phyloP scores from a whole-genome alignment of 75 land plant species.

The Isoetes taiwanensis region DNA sequence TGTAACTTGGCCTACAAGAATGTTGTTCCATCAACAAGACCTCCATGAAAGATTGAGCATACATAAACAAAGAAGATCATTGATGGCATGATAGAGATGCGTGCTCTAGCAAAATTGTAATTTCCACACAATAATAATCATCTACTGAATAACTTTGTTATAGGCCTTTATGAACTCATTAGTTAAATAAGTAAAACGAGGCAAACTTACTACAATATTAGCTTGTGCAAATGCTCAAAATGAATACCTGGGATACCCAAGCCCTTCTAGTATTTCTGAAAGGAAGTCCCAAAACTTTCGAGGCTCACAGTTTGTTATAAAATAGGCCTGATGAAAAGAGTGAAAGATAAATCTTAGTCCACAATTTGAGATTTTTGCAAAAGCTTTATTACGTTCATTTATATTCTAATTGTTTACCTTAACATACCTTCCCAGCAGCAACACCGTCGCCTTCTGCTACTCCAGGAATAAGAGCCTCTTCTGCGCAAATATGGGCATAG shows the following conservation, averaged over 20 bases:
- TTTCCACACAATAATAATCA: background rate
- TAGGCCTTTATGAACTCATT: background rate
- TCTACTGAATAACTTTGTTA: background rate
- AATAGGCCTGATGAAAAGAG: slow-evolving; percentile 48
- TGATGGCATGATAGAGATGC: too few species aligned
- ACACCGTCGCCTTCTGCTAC: slow-evolving; percentile 20
- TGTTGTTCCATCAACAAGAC: background rate
- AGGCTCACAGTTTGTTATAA: slow-evolving; percentile 82
- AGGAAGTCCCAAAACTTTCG: slow-evolving; percentile 87
- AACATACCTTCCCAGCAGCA: slow-evolving; percentile 69
- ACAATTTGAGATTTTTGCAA: background rate
- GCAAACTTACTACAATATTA: background rate
- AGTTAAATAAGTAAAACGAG: background rate
- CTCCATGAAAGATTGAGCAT: background rate
- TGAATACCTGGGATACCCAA: slow-evolving; percentile 82
- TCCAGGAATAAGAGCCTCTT: slow-evolving; percentile 49
- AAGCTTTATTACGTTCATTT: background rate
- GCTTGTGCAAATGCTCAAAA: background rate
- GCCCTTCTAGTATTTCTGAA: slow-evolving; percentile 63
- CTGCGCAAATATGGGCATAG: slow-evolving; percentile 91
- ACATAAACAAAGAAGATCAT: background rate
- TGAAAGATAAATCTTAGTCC: background rate
- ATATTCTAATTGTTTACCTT: background rate
- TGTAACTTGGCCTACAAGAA: slow-evolving; percentile 53
- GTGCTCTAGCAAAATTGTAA: too few species aligned